Conservation (phyloP, 495 filamentous ascomycete genomes). For the Podospora bellae-mahoneyi region DNA sequence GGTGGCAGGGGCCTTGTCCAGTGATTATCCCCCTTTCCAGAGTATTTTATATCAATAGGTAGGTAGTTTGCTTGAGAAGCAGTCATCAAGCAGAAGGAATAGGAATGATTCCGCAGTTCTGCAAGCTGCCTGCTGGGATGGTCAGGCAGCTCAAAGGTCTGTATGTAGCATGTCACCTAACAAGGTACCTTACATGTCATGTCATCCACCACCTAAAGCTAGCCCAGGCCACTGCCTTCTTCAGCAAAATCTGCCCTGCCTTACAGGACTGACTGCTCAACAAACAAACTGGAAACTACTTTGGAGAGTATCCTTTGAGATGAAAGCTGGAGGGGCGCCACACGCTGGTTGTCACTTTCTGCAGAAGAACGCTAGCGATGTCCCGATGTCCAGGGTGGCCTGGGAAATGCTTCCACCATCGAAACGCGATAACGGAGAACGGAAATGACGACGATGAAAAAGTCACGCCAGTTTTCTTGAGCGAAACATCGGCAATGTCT, state of each 20-base stretch:
- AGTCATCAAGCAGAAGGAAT: too few relatives aligned
- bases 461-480: background rate
- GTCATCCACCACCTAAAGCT: background rate
- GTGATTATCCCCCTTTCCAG: background rate
- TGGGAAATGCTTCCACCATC: background rate
- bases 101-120: background rate
- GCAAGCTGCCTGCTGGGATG: background rate
- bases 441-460: slow-evolving; percentile 6
- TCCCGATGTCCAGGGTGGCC: slow-evolving; percentile 3
- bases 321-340: background rate
- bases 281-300: background rate
- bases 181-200: background rate
- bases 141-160: background rate
- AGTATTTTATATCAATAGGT: background rate
- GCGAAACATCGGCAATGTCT: background rate
- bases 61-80: background rate
- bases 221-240: background rate
- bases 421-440: slow-evolving; percentile 4
- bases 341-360: slow-evolving; percentile 2
- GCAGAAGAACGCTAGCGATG: background rate
- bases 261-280: background rate
- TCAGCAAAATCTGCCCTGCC: background rate
- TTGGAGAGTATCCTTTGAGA: background rate
- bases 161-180: background rate
- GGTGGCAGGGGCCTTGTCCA: background rate